These are phyloP conservation scores for Lentinula aciculospora DNA, from an alignment of 768 basidiomycete species.

Conservation along the genomic window DNA sequence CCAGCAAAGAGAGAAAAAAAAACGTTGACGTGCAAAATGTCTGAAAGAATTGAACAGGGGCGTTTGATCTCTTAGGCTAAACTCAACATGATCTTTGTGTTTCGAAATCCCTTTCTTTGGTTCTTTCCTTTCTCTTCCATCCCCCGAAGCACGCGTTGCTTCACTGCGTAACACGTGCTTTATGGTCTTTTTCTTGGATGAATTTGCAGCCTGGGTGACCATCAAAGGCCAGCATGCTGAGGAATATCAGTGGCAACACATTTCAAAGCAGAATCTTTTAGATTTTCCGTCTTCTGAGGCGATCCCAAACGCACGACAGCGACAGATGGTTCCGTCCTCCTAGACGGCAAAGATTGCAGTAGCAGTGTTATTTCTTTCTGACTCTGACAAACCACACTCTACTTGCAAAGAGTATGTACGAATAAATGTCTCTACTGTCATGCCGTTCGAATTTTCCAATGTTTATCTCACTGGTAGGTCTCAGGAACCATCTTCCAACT, in stretches of 20 bases:
- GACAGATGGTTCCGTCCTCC: not conserved
- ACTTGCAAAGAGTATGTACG: not conserved
- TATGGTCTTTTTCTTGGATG: not conserved
- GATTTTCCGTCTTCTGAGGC: not conserved
- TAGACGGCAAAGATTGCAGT: constrained; percentile 3
- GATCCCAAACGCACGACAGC: not conserved
- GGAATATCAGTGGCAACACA: not conserved
- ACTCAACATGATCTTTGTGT: no score
- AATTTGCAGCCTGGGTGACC: not conserved
- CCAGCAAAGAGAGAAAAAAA: no score
- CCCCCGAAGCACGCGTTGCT: not conserved
- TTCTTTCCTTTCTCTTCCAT: not conserved
- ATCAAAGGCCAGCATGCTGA: not conserved
- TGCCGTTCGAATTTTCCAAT: not conserved
- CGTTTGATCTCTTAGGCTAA: no score
- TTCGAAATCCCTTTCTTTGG: no score
- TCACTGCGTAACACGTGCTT: not conserved
- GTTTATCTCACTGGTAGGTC: not conserved
- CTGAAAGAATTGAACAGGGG: no score
- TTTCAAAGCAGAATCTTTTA: not conserved
- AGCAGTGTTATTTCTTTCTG: not conserved
- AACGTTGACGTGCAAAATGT: no score
- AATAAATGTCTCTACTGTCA: not conserved
- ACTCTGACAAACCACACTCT: not conserved
- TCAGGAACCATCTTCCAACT: not conserved